Conservation (phyloP, 2,329 filamentous ascomycete species). For the Pyrenochaeta sp. region DNA sequence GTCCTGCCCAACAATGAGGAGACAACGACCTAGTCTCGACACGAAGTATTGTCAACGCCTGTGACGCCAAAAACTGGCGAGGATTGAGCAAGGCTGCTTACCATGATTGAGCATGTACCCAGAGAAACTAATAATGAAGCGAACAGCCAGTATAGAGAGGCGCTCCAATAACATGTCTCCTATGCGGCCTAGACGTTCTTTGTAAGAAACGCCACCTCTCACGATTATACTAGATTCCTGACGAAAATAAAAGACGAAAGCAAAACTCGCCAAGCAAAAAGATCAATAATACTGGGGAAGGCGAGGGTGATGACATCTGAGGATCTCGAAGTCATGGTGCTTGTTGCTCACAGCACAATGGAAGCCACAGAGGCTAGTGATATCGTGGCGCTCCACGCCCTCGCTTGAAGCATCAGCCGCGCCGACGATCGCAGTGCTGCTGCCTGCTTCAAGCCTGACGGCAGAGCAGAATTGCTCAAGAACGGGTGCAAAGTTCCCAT, state of each 20-base stretch:
- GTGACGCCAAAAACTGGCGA: slow-evolving; percentile 27
- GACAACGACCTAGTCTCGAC: slow-evolving; percentile 9
- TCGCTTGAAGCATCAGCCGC: too few species aligned
- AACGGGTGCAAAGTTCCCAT: too few species aligned
- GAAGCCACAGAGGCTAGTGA: too few species aligned
- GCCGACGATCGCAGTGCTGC: too few species aligned
- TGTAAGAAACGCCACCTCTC: slow-evolving; percentile 30
- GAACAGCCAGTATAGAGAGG: slow-evolving; percentile 12
- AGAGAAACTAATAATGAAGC: slow-evolving; percentile 16
- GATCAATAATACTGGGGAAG: slow-evolving; percentile 7
- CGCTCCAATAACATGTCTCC: slow-evolving; percentile 21
- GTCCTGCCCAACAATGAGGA: slow-evolving; percentile 15
- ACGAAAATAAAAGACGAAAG: slow-evolving; percentile 37
- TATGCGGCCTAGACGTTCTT: slow-evolving; percentile 35
- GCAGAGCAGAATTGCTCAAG: too few species aligned
- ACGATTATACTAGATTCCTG: slow-evolving; percentile 39
- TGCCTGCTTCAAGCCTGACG: too few species aligned
- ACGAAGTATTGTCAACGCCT: slow-evolving; percentile 16
- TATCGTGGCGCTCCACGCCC: too few species aligned
- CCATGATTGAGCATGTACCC: slow-evolving; percentile 21
- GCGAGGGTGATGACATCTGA: slow-evolving; percentile 12
- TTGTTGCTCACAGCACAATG: too few species aligned
- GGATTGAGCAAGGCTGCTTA: slow-evolving; percentile 23
- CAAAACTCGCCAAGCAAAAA: slow-evolving; percentile 8
- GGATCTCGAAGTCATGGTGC: too few species aligned